These are phyloP conservation scores for Ceratocystis papillata DNA, from an alignment of 2,329 filamentous ascomycete genomes.

Conservation along the genomic window DNA sequence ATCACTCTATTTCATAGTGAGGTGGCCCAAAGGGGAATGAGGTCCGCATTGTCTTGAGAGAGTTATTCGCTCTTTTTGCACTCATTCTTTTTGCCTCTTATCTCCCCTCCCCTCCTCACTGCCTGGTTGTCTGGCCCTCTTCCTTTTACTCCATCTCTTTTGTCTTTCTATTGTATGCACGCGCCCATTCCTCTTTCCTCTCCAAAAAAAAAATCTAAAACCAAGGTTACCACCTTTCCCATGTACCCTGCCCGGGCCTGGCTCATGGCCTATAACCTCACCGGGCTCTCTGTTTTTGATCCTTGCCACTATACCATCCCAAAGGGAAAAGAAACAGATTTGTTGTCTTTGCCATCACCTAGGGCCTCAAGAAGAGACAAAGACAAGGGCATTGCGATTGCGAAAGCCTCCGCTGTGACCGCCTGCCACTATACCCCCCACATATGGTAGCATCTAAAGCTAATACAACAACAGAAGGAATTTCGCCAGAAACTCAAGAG, in stretches of 20 bases:
- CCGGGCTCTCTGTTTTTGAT: conserved; percentile 16
- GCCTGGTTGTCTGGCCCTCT: conserved; percentile 1
- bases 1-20: background rate
- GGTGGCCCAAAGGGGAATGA: background rate
- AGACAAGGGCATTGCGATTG: conserved; percentile 6
- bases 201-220: conserved; percentile 9
- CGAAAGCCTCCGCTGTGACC: conserved; percentile 15
- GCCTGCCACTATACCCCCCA: conserved; percentile 7
- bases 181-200: background rate
- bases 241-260: conserved; percentile 16
- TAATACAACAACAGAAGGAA: conserved; percentile 13
- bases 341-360: conserved; percentile 11
- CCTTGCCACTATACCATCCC: conserved; percentile 13
- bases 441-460: background rate
- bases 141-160: background rate
- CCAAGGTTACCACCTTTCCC: background rate
- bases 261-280: conserved; percentile 1
- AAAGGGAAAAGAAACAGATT: conserved; percentile 11
- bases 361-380: conserved; percentile 11
- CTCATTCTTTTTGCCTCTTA: background rate
- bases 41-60: conserved; percentile 2
- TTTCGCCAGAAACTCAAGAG: conserved; percentile 13
- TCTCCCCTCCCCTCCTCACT: background rate
- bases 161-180: background rate
- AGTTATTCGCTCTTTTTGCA: background rate